Percentiles rank a stretch among this genome's conserved stretches.
phyloP scores from a whole-genome alignment of 768 basidiomycete species.

The Boletus eberwhitei region DNA sequence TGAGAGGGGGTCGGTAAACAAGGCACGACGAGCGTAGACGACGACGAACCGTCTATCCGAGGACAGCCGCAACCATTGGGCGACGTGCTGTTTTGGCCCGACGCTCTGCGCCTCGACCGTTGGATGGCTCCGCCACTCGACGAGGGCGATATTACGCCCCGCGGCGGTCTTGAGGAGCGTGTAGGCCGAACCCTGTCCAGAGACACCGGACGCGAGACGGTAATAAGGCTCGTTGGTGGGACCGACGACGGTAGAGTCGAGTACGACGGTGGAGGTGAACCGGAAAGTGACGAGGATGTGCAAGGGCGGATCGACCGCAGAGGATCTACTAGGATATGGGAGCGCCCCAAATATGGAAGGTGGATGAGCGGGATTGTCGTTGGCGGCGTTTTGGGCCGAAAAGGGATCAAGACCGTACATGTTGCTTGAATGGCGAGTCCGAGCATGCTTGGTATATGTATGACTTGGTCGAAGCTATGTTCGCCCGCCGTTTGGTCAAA shows the following conservation, averaged over 20 bases:
- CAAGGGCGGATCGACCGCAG: slow-evolving; percentile 25
- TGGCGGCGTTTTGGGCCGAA: slow-evolving; percentile 25
- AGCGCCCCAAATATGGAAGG: slow-evolving; percentile 65
- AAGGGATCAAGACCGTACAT: slow-evolving; percentile 31
- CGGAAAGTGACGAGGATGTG: slow-evolving; percentile 41
- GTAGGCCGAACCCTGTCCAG: slow-evolving; percentile 48
- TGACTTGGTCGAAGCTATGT: slow-evolving; percentile 17
- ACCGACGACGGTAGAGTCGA: slow-evolving; percentile 54
- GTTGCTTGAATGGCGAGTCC: not conserved
- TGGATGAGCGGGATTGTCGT: slow-evolving; percentile 3
- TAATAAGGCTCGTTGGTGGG: slow-evolving; percentile 47
- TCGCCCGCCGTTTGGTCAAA: not conserved
- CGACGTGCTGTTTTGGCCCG: slow-evolving; percentile 45
- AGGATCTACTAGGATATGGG: slow-evolving; percentile 42
- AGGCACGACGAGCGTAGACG: too few relatives aligned
- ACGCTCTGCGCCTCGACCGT: slow-evolving; percentile 52
- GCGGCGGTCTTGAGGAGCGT: slow-evolving; percentile 51
- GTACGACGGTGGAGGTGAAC: slow-evolving; percentile 49
- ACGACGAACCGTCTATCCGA: slow-evolving; percentile 41
- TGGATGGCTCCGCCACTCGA: slow-evolving; percentile 53
- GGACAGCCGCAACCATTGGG: slow-evolving; percentile 54
- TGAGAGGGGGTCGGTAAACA: not conserved
- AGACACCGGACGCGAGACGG: slow-evolving; percentile 45
- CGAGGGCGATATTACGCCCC: slow-evolving; percentile 46
- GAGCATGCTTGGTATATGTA: slow-evolving; percentile 11